Base-by-base conservation (phyloP, 2,329 filamentous ascomycete genomes). In the Nemania abortiva region DNA sequence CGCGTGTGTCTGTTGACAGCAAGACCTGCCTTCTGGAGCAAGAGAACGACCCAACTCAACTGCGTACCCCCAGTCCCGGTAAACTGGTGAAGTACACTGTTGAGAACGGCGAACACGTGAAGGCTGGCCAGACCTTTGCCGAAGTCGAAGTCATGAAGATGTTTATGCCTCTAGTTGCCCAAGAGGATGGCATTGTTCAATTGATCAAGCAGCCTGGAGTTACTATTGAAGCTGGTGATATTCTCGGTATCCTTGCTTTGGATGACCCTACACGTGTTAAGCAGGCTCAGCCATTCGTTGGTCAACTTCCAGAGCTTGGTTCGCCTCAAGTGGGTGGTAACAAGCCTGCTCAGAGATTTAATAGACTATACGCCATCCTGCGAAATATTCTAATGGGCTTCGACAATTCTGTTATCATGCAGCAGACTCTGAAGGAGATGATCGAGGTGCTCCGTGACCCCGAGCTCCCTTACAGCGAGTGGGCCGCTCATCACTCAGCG, bases 101-200 rank as follows among this genome's bases (percentile, higher is more conserved):
- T 1, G 96, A 98, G 81, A 98, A 97, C 77, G 96, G 96, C 70
- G 88, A 94, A 75, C 96, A 99, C 80, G 90, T 99, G 82, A 91
- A 90, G 81, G 94, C 97, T 75, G 95, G 95, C 66, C 93, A 98
- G 82, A 87, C 95, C 39, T 99, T 94, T 78, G 96, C 96, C 65
- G 96, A 99, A 82, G 95, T 99, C 49, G 96, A 99, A 84, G 96
- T 99, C 83, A 99, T 99, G 96, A 99, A 99, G 88, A 99, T 99
- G 96, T 98, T 98, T 88, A 99, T 99, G 96, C 96, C 96, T 77
- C 87, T 99, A 64, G 88, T 99, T 70, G 93, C 96, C 2, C 92
- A 95, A 79, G 96, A 99, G 81, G 96, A 97, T 76, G 96, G 96
- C 85, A 88, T 97, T 63, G 95, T 99, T 65, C 96, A 98, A 84